Evolutionary conservation across 2,329 filamentous ascomycete genomes (phyloP).

Genomic region (Xylariaceae sp.): DNA sequence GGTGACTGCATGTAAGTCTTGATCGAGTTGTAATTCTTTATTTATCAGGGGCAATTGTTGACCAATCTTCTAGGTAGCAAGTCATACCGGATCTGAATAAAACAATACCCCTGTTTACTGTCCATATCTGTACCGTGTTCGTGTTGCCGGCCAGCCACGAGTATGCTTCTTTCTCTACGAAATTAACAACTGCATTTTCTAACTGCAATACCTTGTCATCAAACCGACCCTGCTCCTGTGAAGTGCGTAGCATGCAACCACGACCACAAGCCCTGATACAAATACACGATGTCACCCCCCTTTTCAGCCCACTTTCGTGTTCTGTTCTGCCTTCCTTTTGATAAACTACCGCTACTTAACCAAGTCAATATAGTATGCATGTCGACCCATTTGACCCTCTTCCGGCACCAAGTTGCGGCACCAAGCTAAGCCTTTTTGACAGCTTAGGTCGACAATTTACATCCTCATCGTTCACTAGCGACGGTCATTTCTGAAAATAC

Average conservation of each 20-base stretch:
- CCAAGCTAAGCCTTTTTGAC: neutral
- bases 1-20: slow-evolving; percentile 14
- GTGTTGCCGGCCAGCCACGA: neutral
- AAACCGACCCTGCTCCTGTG: neutral
- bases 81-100: neutral
- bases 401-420: neutral
- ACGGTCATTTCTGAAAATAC: too few species aligned
- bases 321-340: too few species aligned
- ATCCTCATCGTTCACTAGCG: neutral
- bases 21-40: slow-evolving; percentile 16
- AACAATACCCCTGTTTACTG: neutral
- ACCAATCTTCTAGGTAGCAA: slow-evolving; percentile 6
- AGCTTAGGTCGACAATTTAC: neutral
- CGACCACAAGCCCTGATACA: too few species aligned
- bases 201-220: neutral
- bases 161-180: neutral
- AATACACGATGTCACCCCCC: too few species aligned
- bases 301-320: too few species aligned
- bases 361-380: too few species aligned
- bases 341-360: too few species aligned
- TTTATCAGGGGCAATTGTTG: slow-evolving; percentile 2
- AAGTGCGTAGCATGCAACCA: neutral
- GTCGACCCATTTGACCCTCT: neutral
- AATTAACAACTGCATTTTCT: neutral
- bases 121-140: neutral